Evolutionary conservation across 129 eudicot species (phyloP).

Genomic region (Tagetes patula): DNA sequence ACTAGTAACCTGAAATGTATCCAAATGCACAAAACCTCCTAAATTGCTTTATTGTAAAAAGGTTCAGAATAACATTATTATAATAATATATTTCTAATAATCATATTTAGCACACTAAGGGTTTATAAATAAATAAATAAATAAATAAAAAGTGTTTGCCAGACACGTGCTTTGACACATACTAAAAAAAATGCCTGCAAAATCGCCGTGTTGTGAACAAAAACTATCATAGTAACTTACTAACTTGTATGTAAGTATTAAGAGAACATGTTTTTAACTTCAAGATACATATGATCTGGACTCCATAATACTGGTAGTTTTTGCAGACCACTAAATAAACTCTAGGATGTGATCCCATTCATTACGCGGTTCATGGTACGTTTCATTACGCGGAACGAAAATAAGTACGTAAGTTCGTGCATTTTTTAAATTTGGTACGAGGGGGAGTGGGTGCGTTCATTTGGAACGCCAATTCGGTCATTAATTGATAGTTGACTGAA

Average conservation of each 20-base stretch:
- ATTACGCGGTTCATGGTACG: too few relatives aligned
- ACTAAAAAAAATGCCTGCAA: not conserved
- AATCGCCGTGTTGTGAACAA: not conserved
- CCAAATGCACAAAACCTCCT: not conserved
- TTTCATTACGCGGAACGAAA: too few relatives aligned
- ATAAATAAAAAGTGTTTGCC: not conserved
- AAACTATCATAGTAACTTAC: not conserved
- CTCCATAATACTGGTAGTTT: not conserved
- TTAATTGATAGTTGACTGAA: too few relatives aligned
- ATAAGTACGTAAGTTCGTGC: too few relatives aligned
- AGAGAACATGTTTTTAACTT: not conserved
- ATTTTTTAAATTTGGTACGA: too few relatives aligned
- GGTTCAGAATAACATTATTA: not conserved
- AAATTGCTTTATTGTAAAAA: not conserved
- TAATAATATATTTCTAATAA: not conserved
- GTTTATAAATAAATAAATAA: not conserved
- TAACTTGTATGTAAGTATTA: too few relatives aligned
- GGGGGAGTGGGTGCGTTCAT: too few relatives aligned
- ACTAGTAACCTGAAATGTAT: not conserved
- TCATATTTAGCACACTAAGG: constrained; percentile 2
- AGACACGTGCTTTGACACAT: not conserved
- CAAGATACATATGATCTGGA: not conserved
- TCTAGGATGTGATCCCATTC: constrained; percentile 17
- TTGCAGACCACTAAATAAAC: not conserved
- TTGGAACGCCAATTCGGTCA: too few relatives aligned